Evolutionary conservation across 352 stramenopile genomes (phyloP), one percentile per base, ranked within the genome.

Genomic region (Thalassiosira livingstoniorum): DNA sequence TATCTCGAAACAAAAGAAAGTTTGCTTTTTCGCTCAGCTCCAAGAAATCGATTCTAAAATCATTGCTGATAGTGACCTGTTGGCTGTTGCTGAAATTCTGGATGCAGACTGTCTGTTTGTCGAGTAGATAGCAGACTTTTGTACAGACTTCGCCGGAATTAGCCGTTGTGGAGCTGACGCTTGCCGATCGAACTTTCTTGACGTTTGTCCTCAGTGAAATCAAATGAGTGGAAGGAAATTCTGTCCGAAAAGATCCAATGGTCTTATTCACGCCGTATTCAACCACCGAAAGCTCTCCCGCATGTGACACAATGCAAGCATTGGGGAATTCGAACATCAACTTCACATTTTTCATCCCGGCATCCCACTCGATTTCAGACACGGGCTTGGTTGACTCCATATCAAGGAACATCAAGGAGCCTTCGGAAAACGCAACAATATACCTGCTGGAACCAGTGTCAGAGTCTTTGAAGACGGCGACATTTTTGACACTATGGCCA

Each of bases 31-130:
- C 5, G 27, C 27, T 58, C 11, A 15, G n/a, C 47, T 58, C 47
- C 5, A 58, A 25, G 47, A 58, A 58, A 23, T 58, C 47, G n/a
- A 58, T 58, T 58, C 27, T 58, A 29, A n/a, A 58, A n/a, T 58
- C 47, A 58, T 58, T 58, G n/a, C n/a, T 58, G 11, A 58, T n/a
- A 10, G 47, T 29, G 21, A 25, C 4, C 47, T 29, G 21, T 15
- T 58, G 21, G 47, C 4, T n/a, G 47, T 15, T 23, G 5, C 21
- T 4, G 11, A 58, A 58, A 23, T 58, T n/a, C 47, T 23, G 11
- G 21, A 58, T 29, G 21, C 5, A 7, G 21, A 58, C 27, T 25
- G 47, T 58, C 5, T 58, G 47, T 23, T 15, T 4, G n/a, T 58
- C 47, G 5, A 58, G 47, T 10, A 58, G 47, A 58, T 58, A 58